Conservation (phyloP, 2,329 filamentous ascomycete species). For the Penicillium sp. region DNA sequence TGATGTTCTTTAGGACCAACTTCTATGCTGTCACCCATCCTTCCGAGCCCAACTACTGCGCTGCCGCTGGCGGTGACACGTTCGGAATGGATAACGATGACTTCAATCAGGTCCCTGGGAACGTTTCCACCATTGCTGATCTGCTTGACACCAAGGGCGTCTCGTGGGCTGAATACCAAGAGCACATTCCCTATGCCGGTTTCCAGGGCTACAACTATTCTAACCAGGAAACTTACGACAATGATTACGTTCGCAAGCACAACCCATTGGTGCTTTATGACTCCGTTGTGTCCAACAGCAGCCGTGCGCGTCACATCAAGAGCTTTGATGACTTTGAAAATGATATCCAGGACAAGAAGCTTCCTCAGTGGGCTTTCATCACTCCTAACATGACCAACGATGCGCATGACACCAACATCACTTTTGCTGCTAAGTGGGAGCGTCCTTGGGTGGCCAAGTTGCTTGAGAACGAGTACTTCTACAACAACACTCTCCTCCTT, state of each 20-base stretch:
- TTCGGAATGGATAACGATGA: constrained; percentile 71
- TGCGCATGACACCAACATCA: constrained; percentile 72
- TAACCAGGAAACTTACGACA: constrained; percentile 64
- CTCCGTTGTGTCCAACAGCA: constrained; percentile 57
- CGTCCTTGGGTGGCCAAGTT: constrained; percentile 69
- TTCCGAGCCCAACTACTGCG: constrained; percentile 74
- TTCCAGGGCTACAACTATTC: constrained; percentile 65
- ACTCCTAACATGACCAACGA: constrained; percentile 45
- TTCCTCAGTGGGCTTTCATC: constrained; percentile 67
- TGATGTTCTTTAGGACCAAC: constrained; percentile 38
- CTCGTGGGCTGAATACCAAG: constrained; percentile 72
- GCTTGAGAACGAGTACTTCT: constrained; percentile 68
- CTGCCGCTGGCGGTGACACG: constrained; percentile 67
- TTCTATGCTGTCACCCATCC: constrained; percentile 68
- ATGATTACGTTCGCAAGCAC: constrained; percentile 83
- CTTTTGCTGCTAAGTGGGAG: constrained; percentile 67
- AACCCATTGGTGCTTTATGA: constrained; percentile 68
- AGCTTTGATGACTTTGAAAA: constrained; percentile 68
- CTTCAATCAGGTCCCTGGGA: constrained; percentile 58
- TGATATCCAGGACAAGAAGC: constrained; percentile 61
- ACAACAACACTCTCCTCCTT: constrained; percentile 73
- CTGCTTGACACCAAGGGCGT: constrained; percentile 65
- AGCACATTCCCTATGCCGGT: constrained; percentile 73
- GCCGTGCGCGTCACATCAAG: constrained; percentile 69
- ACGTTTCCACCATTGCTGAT: constrained; percentile 68